Percentiles rank a stretch among this genome's conserved stretches.
These are phyloP conservation scores for Cladosporium sp. DNA, from an alignment of 2,329 filamentous ascomycete species.

Conservation along the genomic window DNA sequence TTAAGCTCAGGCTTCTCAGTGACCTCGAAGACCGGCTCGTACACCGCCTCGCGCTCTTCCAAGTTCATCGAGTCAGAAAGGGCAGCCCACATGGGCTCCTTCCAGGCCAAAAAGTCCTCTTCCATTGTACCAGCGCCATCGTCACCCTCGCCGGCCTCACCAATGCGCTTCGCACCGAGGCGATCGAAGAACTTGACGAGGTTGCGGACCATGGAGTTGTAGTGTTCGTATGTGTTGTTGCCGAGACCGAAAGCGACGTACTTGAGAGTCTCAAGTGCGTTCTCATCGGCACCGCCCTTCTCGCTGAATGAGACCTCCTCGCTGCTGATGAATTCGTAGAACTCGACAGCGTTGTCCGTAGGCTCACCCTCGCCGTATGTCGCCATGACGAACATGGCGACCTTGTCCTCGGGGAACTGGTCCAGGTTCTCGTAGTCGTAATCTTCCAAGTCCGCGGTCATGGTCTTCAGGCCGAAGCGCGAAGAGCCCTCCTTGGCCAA, in stretches of 20 bases:
- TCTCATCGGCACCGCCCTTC: slow-evolving; percentile 61
- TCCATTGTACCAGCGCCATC: slow-evolving; percentile 99
- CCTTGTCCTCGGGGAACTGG: slow-evolving; percentile 81
- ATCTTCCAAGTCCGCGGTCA: slow-evolving; percentile 97
- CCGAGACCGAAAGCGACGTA: slow-evolving; percentile 95
- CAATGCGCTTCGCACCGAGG: slow-evolving; percentile 81
- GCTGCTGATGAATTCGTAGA: slow-evolving; percentile 90
- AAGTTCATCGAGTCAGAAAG: slow-evolving; percentile 80
- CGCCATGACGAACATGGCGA: slow-evolving; percentile 92
- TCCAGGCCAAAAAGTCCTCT: slow-evolving; percentile 98
- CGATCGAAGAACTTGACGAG: slow-evolving; percentile 79
- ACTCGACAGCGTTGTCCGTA: slow-evolving; percentile 97
- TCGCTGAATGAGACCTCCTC: slow-evolving; percentile 83
- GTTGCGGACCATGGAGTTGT: slow-evolving; percentile 97
- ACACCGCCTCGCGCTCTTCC: slow-evolving; percentile 93
- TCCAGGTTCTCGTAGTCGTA: slow-evolving; percentile 97
- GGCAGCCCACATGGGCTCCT: slow-evolving; percentile 96
- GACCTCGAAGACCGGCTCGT: slow-evolving; percentile 89
- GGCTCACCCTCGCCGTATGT: slow-evolving; percentile 98
- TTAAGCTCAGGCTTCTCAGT: slow-evolving; percentile 68
- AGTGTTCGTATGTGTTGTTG: slow-evolving; percentile 99
- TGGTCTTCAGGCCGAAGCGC: slow-evolving; percentile 92
- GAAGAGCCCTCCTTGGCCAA: slow-evolving; percentile 97
- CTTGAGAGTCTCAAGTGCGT: slow-evolving; percentile 78
- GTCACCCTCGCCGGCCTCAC: slow-evolving; percentile 89